These are phyloP conservation scores for Debaryomyces castellii DNA, from an alignment of 805 yeast species.

Conservation along the genomic window DNA sequence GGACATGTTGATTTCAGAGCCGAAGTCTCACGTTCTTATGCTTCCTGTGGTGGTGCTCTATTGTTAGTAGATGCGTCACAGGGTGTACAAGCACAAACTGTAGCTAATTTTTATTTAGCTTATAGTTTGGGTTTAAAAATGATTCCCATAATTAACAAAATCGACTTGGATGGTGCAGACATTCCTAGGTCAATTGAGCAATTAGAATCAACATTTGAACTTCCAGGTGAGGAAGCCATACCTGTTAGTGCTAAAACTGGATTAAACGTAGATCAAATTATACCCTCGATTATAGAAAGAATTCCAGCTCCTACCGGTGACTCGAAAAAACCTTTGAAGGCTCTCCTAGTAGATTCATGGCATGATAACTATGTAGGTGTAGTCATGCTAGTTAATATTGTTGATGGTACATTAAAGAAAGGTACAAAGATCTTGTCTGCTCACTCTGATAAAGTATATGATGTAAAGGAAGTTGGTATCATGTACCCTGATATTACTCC, in stretches of 20 bases:
- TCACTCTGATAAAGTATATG: constrained; percentile 74
- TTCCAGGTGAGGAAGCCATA: constrained; percentile 69
- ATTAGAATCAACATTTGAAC: constrained; percentile 79
- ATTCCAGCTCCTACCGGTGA: constrained; percentile 79
- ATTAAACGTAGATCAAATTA: constrained; percentile 66
- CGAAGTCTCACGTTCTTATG: constrained; percentile 91
- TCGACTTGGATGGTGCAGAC: constrained; percentile 87
- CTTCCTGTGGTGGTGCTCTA: constrained; percentile 94
- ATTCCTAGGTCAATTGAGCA: constrained; percentile 79
- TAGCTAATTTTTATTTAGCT: constrained; percentile 93
- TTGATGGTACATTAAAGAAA: constrained; percentile 74
- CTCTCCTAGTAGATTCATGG: constrained; percentile 95
- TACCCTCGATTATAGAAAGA: constrained; percentile 78
- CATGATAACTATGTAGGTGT: constrained; percentile 92
- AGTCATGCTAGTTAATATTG: constrained; percentile 77
- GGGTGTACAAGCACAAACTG: constrained; percentile 97
- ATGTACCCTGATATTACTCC: constrained; percentile 88
- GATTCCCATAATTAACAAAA: constrained; percentile 88
- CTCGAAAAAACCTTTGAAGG: constrained; percentile 53
- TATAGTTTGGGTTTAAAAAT: constrained; percentile 78
- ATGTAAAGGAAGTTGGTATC: constrained; percentile 89
- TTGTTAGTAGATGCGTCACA: constrained; percentile 91
- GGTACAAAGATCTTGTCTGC: constrained; percentile 79
- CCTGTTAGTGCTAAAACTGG: constrained; percentile 94
- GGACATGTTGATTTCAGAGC: constrained; percentile 97